A percentile compares a stretch with the other conserved stretches of the same genome.
These are phyloP conservation scores for Phytophthora pseudosyringae DNA, from an alignment of 352 stramenopile genomes.

Conservation along the genomic window DNA sequence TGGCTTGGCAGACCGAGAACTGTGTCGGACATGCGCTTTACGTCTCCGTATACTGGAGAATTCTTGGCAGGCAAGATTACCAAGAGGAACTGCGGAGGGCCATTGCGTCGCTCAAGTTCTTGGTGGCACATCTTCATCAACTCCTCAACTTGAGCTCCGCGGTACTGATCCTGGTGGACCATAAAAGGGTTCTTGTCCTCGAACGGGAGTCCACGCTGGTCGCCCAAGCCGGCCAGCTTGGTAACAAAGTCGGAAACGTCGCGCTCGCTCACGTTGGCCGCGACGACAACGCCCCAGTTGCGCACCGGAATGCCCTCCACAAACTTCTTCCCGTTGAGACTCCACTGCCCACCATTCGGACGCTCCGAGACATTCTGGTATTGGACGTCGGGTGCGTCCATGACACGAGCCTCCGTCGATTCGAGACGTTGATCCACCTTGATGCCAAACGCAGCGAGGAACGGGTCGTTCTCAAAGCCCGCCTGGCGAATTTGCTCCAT, in stretches of 20 bases:
- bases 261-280: conserved; percentile 35
- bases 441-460: conserved; percentile 62
- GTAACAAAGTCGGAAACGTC: conserved; percentile 45
- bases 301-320: conserved; percentile 46
- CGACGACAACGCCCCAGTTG: conserved; percentile 64
- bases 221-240: conserved; percentile 35
- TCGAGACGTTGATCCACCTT: conserved; percentile 57
- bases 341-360: conserved; percentile 70
- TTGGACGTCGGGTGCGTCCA: conserved; percentile 64
- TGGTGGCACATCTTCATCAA: conserved; percentile 60
- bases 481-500: conserved; percentile 62
- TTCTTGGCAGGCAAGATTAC: conserved; percentile 53
- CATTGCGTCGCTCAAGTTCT: conserved; percentile 29
- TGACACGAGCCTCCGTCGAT: conserved; percentile 45
- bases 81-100: conserved; percentile 53
- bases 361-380: conserved; percentile 68
- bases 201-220: conserved; percentile 47
- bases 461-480: conserved; percentile 77
- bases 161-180: conserved; percentile 41
- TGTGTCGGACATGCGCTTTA: conserved; percentile 76
- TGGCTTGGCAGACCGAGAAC: conserved; percentile 76
- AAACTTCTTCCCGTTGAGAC: conserved; percentile 72
- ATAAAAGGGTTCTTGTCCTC: conserved; percentile 44
- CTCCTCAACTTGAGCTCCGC: conserved; percentile 54
- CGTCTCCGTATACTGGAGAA: conserved; percentile 49